Conservation (phyloP, 208 protist species). For the Vickermania ingenoplastis region DNA sequence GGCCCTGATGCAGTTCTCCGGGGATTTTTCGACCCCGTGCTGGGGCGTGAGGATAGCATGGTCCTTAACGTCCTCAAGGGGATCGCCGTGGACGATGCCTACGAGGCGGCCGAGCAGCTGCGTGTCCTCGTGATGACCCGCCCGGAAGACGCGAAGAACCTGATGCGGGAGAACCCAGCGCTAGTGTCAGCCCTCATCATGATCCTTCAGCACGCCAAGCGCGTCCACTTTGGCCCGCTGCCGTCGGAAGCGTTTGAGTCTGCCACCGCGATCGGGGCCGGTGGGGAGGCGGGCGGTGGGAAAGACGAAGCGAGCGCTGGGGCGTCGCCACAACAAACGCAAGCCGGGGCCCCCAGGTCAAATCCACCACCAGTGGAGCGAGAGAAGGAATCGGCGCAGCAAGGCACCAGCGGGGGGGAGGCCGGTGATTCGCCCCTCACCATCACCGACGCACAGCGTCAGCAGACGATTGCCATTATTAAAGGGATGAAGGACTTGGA, state of each 20-base stretch:
- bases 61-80: conserved; percentile 43
- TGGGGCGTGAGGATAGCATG: conserved; percentile 43
- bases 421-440: too few species aligned
- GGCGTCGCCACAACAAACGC: background rate
- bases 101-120: conserved; percentile 85
- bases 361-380: too few species aligned
- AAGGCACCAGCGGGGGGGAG: too few species aligned
- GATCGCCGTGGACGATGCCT: conserved; percentile 52
- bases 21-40: conserved; percentile 44
- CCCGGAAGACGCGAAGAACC: conserved; percentile 35
- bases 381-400: background rate
- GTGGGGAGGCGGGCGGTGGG: background rate
- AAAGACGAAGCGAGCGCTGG: conserved; percentile 3
- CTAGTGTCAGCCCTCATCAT: conserved; percentile 63
- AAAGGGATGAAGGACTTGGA: conserved; percentile 69
- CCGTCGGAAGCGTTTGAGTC: conserved; percentile 36
- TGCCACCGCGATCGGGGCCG: conserved; percentile 5
- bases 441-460: conserved; percentile 16
- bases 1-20: conserved; percentile 41
- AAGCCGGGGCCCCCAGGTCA: background rate
- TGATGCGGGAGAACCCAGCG: conserved; percentile 61
- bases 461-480: conserved; percentile 72
- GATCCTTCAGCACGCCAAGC: conserved; percentile 76
- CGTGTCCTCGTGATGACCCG: conserved; percentile 72
- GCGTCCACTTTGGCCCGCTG: conserved; percentile 30